Conservation (phyloP, 441 rosid genomes). For the Euphorbia corollata region DNA sequence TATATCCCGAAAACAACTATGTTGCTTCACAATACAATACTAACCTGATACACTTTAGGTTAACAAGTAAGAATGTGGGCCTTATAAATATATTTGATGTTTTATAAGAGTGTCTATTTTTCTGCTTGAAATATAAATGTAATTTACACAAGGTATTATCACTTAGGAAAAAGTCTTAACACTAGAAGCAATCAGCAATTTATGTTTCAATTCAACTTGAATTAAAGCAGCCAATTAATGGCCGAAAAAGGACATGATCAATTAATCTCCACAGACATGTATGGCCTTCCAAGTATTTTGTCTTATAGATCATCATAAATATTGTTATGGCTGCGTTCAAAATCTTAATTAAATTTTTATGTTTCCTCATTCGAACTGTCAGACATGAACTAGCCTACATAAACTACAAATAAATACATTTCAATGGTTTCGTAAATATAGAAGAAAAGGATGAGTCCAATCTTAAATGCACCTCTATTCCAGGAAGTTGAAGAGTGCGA, state of each 20-base stretch:
- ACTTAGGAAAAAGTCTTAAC: neutral
- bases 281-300: neutral
- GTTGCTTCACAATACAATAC: neutral
- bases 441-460: constrained; percentile 3
- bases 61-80: too few relatives aligned
- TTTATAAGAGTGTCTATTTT: too few relatives aligned
- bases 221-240: too few relatives aligned
- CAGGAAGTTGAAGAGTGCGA: constrained; percentile 71
- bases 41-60: neutral
- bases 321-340: neutral
- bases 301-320: neutral
- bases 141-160: too few relatives aligned
- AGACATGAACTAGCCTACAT: constrained; percentile 1
- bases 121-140: too few relatives aligned
- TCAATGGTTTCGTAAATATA: neutral
- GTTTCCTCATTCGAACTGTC: neutral
- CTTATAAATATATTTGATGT: too few relatives aligned
- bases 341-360: neutral
- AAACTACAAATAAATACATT: neutral
- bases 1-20: neutral
- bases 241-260: too few relatives aligned
- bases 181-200: constrained; percentile 1
- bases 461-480: constrained; percentile 45
- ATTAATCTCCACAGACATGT: too few relatives aligned
- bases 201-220: neutral